Base-by-base conservation (phyloP, 1,139 yeast species). In the Yamadazyma songkhlaensis region DNA sequence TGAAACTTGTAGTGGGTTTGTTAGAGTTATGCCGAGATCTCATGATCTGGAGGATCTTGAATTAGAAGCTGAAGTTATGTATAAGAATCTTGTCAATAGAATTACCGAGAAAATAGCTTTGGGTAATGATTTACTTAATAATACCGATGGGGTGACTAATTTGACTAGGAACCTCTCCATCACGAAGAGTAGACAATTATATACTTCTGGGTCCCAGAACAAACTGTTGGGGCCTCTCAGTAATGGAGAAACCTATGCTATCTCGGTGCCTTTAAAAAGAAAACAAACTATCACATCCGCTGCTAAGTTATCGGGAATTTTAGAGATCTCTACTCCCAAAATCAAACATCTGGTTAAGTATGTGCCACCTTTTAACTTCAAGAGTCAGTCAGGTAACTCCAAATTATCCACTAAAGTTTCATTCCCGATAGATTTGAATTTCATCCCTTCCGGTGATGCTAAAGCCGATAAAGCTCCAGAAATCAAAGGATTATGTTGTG, bases 381-480 rank as follows among this genome's bases (percentile, higher is more conserved):
- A 35, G 55, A 43, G 34, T 43, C 60, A 32, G 40, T 34, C 10
- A 22, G 13, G 9, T 35, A 38, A 14, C 42, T 43, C 15, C 40
- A 13, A 23, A 6, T 32, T 43, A 8, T 41, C 45, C 20, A 56
- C 67, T 10, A 58, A 53, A 25, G 27, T 67, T 14, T 46, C 48
- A 2, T 47, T 70, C 1, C 76, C 77, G 0, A 25, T 70, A 6
- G 72, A 67, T 26, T 38, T 69, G 2, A 52, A 60, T 8, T 69
- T 56, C 44, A 55, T 54, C 11, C 42, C 49, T 2, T 39, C 47
- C 4, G 21, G 20, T 3, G 49, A 45, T n/a, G 12, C 23, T 5
- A 36, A 41, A 13, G 34, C 39, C 9, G 17, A 38, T 2, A 42
- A 45, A 9, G 44, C 51, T 3, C 61, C 62, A 0, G 72, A 67